These are phyloP conservation scores for Xylaria arbuscula DNA, from an alignment of 2,329 filamentous ascomycete genomes.

Conservation along the genomic window DNA sequence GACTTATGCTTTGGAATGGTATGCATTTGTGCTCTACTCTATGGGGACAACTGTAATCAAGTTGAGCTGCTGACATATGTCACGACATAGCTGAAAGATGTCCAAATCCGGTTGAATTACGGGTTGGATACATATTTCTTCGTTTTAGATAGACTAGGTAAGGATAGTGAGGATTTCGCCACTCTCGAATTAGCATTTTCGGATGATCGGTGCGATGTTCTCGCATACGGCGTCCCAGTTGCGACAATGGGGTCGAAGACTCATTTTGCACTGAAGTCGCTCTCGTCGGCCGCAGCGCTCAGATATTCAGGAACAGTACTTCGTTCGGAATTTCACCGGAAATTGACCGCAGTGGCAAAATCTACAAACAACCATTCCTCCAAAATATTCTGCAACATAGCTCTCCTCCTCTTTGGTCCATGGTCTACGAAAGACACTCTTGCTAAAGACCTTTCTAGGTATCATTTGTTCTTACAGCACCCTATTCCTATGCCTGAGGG, in stretches of 20 bases:
- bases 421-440: slow-evolving; percentile 18
- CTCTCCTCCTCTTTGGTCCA: slow-evolving; percentile 23
- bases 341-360: not conserved
- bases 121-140: not conserved
- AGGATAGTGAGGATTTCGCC: not conserved
- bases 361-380: not conserved
- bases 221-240: slow-evolving; percentile 4
- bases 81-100: slow-evolving; percentile 13
- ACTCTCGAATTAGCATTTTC: slow-evolving; percentile 12
- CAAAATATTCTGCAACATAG: not conserved
- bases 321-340: slow-evolving; percentile 2
- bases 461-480: slow-evolving; percentile 39
- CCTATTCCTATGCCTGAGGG: slow-evolving; percentile 29
- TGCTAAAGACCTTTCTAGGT: slow-evolving; percentile 30
- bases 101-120: slow-evolving; percentile 14
- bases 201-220: slow-evolving; percentile 14
- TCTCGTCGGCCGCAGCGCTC: not conserved
- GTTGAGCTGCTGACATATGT: too few species aligned
- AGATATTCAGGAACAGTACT: slow-evolving; percentile 9
- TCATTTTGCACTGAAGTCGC: slow-evolving; percentile 17
- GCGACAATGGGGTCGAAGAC: slow-evolving; percentile 12
- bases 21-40: not conserved
- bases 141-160: not conserved
- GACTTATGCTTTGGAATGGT: slow-evolving; percentile 39
- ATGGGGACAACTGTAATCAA: too few species aligned